Evolutionary conservation across 768 basidiomycete species (phyloP).

Genomic region (Rhodotorula babjevae): DNA sequence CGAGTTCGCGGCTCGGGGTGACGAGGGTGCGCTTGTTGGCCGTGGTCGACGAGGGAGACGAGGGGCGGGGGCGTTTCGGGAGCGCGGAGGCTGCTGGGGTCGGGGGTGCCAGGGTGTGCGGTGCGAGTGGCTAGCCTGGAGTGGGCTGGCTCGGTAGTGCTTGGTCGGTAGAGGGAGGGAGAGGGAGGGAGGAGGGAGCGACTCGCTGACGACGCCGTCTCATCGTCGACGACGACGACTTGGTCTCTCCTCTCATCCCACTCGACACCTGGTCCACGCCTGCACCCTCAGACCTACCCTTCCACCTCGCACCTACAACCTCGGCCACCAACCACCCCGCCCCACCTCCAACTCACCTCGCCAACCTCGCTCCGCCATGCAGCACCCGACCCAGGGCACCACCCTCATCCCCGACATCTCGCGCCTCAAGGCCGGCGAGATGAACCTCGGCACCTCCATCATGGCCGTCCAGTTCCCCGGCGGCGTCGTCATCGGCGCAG

Average conservation of each 20-base stretch:
- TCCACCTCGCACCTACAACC: background rate
- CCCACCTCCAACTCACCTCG: background rate
- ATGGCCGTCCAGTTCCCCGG: constrained; percentile 97
- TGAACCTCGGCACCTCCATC: constrained; percentile 71
- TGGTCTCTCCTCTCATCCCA: no score
- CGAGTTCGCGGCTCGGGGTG: constrained; percentile 9
- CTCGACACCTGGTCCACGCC: no score
- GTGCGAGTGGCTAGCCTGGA: background rate
- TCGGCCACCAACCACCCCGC: background rate
- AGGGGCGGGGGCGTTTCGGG: constrained; percentile 31
- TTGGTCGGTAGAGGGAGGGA: no score
- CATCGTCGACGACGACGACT: no score
- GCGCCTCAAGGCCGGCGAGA: constrained; percentile 86
- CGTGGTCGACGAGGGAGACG: constrained; percentile 11
- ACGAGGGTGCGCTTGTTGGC: background rate
- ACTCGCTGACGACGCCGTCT: background rate
- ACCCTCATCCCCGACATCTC: constrained; percentile 57
- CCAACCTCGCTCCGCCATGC: background rate
- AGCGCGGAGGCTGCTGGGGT: background rate
- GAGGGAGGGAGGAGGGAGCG: no score
- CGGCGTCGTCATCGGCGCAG: constrained; percentile 94
- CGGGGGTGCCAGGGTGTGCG: constrained; percentile 13
- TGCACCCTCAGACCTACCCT: no score
- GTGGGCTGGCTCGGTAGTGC: background rate
- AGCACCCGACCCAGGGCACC: background rate